Evolutionary conservation across 2,329 filamentous ascomycete genomes (phyloP).

Genomic region (Ciborinia camelliae): DNA sequence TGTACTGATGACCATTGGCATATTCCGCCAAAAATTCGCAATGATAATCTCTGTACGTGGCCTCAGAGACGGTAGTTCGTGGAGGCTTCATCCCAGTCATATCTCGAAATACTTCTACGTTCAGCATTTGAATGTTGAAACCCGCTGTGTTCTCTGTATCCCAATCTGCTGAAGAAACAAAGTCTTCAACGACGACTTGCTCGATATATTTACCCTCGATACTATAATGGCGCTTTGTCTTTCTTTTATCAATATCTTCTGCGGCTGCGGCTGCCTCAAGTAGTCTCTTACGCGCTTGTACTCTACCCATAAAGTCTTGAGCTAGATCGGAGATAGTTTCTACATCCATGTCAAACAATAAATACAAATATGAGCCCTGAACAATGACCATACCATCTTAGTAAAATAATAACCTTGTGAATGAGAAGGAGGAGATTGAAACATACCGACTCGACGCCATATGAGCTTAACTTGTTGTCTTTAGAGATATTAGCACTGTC

Average conservation of each 20-base stretch:
- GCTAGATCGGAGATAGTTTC: neutral
- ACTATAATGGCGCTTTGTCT: too few species aligned
- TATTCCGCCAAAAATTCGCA: neutral
- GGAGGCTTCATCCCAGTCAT: slow-evolving; percentile 36
- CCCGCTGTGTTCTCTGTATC: slow-evolving; percentile 32
- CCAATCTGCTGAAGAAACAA: slow-evolving; percentile 33
- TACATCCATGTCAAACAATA: fast-evolving
- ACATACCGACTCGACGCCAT: too few species aligned
- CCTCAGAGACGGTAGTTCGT: neutral
- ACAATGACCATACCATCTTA: neutral
- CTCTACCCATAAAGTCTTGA: neutral
- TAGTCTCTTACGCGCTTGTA: neutral
- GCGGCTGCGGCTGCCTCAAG: too few species aligned
- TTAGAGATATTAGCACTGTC: too few species aligned
- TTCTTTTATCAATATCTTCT: too few species aligned
- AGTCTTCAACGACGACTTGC: slow-evolving; percentile 41
- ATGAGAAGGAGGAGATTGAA: too few species aligned
- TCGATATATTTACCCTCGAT: slow-evolving; percentile 33
- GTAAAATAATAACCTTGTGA: too few species aligned
- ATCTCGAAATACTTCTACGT: slow-evolving; percentile 37
- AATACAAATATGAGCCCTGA: neutral
- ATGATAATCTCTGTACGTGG: neutral
- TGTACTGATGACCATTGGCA: too few species aligned
- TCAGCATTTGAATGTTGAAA: slow-evolving; percentile 43
- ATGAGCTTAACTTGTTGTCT: too few species aligned